These are phyloP conservation scores for Coprinellus micaceus DNA, from an alignment of 768 basidiomycete species.

Conservation along the genomic window DNA sequence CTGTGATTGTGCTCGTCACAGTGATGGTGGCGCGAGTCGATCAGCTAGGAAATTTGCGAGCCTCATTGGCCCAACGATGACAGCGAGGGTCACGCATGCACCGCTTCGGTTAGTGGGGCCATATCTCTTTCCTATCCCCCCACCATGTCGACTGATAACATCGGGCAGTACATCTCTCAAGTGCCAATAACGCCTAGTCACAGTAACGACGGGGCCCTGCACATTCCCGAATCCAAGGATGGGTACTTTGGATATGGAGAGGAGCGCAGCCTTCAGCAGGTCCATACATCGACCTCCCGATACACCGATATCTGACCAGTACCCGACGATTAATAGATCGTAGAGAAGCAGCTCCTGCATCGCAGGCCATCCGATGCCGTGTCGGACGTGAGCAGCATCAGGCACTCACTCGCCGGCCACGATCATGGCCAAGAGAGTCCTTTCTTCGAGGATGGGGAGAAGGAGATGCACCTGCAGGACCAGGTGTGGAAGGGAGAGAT, in stretches of 20 bases:
- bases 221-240: constrained; percentile 56
- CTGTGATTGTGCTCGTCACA: too few relatives aligned
- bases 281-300: constrained; percentile 31
- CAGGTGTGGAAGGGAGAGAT: constrained; percentile 23
- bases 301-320: not conserved
- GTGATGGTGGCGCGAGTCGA: too few relatives aligned
- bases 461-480: constrained; percentile 16
- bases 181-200: not conserved
- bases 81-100: too few relatives aligned
- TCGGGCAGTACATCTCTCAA: not conserved
- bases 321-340: constrained; percentile 58
- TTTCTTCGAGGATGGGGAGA: constrained; percentile 33
- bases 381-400: constrained; percentile 41
- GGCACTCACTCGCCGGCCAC: constrained; percentile 17
- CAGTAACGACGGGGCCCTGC: constrained; percentile 16
- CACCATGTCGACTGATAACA: too few relatives aligned
- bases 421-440: constrained; percentile 24
- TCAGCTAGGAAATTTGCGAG: too few relatives aligned
- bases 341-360: constrained; percentile 69
- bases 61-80: too few relatives aligned
- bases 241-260: constrained; percentile 79
- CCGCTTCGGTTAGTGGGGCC: too few relatives aligned
- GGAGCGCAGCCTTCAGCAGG: constrained; percentile 73
- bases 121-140: too few relatives aligned
- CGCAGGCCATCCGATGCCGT: constrained; percentile 56